These are phyloP conservation scores for Pleurozium schreberi DNA, from an alignment of 225 moss, liverwort and hornwort species.

Conservation along the genomic window DNA sequence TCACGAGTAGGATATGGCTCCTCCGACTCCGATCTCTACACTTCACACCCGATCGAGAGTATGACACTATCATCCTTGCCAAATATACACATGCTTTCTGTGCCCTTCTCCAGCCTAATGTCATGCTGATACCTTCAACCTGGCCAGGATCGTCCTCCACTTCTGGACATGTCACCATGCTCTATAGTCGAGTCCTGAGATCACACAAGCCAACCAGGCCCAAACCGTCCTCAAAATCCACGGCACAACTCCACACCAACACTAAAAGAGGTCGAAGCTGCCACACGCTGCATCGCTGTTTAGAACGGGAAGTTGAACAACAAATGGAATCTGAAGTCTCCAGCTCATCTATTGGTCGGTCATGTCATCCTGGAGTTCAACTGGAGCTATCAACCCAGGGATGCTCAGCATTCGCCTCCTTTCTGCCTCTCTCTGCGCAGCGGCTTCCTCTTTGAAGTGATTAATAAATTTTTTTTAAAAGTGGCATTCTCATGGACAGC, in stretches of 20 bases:
- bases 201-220: slow-evolving; percentile 36
- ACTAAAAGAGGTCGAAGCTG: neutral
- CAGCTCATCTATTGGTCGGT: neutral
- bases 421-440: neutral
- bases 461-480: neutral
- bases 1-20: slow-evolving; percentile 77
- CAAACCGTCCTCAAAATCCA: neutral
- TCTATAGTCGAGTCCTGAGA: slow-evolving; percentile 42
- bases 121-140: slow-evolving; percentile 16
- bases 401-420: neutral
- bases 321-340: neutral
- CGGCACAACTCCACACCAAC: neutral
- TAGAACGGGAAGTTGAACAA: neutral
- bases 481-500: neutral
- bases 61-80: slow-evolving; percentile 11
- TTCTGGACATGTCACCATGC: slow-evolving; percentile 29
- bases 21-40: slow-evolving; percentile 30
- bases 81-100: neutral
- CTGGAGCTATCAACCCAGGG: neutral
- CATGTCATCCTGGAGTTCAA: neutral
- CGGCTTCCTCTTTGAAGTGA: neutral
- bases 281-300: neutral
- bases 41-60: neutral
- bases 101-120: neutral
- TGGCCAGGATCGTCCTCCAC: slow-evolving; percentile 73